Percentiles rank a stretch among this genome's conserved stretches.
Evolutionary conservation across 2,329 filamentous ascomycete genomes (phyloP).

Genomic region (Lanzia echinophila): DNA sequence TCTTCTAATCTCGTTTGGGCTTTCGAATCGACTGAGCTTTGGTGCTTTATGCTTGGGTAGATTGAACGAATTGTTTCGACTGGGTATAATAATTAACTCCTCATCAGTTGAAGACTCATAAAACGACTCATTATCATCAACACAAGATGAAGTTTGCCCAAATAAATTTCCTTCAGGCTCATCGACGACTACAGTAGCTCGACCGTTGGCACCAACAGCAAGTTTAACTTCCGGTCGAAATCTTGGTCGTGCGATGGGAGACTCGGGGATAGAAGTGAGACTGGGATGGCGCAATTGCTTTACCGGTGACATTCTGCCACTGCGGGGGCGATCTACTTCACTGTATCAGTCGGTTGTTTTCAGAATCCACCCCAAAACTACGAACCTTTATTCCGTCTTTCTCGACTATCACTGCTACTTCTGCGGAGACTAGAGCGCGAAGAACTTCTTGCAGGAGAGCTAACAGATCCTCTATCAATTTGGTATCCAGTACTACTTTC

Average conservation of each 20-base stretch:
- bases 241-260: conserved; percentile 32
- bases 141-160: conserved; percentile 14
- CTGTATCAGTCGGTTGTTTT: conserved; percentile 10
- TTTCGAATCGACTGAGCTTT: conserved; percentile 23
- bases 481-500: conserved; percentile 18
- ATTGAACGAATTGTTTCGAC: conserved; percentile 49
- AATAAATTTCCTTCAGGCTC: conserved; percentile 16
- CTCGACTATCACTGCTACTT: conserved; percentile 27
- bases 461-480: conserved; percentile 24
- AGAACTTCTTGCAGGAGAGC: conserved; percentile 28
- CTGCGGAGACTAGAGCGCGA: conserved; percentile 23
- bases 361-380: not conserved
- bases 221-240: conserved; percentile 52
- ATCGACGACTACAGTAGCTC: conserved; percentile 31
- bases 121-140: conserved; percentile 39
- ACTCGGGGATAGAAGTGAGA: conserved; percentile 53
- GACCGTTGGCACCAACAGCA: conserved; percentile 55
- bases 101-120: conserved; percentile 53
- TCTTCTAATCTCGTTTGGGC: conserved; percentile 15
- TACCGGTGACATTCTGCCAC: conserved; percentile 39
- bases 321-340: conserved; percentile 16
- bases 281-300: conserved; percentile 43
- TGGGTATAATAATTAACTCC: conserved; percentile 59
- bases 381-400: conserved; percentile 21
- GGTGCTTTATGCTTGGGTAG: conserved; percentile 20